Base-by-base conservation (phyloP, 1,139 yeast genomes). In the Suhomyces bokatorum region DNA sequence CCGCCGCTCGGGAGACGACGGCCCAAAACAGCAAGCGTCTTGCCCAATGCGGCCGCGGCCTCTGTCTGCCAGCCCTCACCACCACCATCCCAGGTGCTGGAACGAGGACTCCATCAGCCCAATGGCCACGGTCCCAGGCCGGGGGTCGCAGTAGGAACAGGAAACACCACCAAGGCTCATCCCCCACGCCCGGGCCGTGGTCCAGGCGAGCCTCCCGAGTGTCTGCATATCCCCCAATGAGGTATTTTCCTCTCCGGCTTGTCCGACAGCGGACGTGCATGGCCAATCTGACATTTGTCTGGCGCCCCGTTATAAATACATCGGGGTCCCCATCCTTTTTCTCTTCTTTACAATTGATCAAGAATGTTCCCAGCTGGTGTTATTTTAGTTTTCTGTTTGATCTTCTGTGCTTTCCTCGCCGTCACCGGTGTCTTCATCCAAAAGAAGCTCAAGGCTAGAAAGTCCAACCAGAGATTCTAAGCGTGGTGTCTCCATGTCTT, bases 321-420 rank as follows among this genome's bases (percentile, higher is more conserved):
- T 5, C 32, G 26, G 22, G 33, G 30, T 43, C 40, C 42, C 32
- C 31, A n/a, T 32, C 27, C 27, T 32, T 26, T 38, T 39, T 43
- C 42, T 48, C 43, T 38, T 49, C 37, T 47, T 39, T 34, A 46
- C 45, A 45, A 46, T 39, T 44, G 43, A 37, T 47, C 45, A 48
- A 61, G 53, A 58, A 74, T 74, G 79, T 69, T 74, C 49, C 79
- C 79, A 62, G 61, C 78, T 37, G 79, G 79, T 69, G 79, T 74
- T 69, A 74, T 74, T 59, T 66, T 74, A 60, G 79, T 74, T 55
- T 74, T 74, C 63, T 73, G 70, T 55, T 70, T 74, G 57, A 50
- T 74, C 49, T 73, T 73, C 66, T 66, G 66, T 59, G 77, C 75
- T 51, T 63, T 61, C 58, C 53, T 60, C 53, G 73, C 69, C 53